These are phyloP conservation scores for Thelephora aurantiotincta DNA, from an alignment of 768 basidiomycete genomes.

Conservation along the genomic window DNA sequence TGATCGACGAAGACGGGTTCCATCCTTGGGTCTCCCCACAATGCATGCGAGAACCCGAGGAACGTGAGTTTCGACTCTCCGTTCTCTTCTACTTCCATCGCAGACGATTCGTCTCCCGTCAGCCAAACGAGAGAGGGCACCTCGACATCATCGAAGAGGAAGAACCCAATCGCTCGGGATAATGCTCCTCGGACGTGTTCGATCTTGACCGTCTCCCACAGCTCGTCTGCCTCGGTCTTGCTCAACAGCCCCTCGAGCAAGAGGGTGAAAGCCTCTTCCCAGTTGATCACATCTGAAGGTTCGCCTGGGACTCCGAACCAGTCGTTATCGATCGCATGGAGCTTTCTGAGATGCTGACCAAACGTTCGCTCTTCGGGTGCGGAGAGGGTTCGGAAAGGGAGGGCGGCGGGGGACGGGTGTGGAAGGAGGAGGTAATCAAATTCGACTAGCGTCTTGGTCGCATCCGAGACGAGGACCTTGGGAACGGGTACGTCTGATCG, in stretches of 20 bases:
- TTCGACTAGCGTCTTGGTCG: slow-evolving; percentile 28
- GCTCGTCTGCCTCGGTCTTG: slow-evolving; percentile 18
- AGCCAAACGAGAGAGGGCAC: slow-evolving; percentile 56
- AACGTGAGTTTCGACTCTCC: slow-evolving; percentile 27
- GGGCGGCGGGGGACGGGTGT: slow-evolving; percentile 22
- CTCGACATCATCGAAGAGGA: slow-evolving; percentile 66
- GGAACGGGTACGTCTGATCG: slow-evolving; percentile 35
- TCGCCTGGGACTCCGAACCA: slow-evolving; percentile 48
- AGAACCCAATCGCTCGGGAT: slow-evolving; percentile 59
- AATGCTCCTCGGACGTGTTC: slow-evolving; percentile 33
- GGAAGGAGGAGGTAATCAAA: slow-evolving; percentile 39
- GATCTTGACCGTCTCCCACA: slow-evolving; percentile 18
- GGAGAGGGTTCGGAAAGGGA: slow-evolving; percentile 20
- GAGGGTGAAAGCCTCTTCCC: slow-evolving; percentile 61
- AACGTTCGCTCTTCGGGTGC: slow-evolving; percentile 10
- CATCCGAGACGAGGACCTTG: slow-evolving; percentile 30
- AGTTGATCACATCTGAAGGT: slow-evolving; percentile 27
- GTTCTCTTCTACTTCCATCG: slow-evolving; percentile 11
- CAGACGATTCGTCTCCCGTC: slow-evolving; percentile 26
- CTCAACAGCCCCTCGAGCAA: slow-evolving; percentile 43
- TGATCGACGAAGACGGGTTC: slow-evolving; percentile 50
- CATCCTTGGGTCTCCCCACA: slow-evolving; percentile 70
- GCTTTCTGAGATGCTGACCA: slow-evolving; percentile 42
- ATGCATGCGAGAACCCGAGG: slow-evolving; percentile 29
- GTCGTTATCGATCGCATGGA: slow-evolving; percentile 57